Conservation (phyloP, 371 early-diverging fungal genomes). For the Dipsacomyces acuminosporus region DNA sequence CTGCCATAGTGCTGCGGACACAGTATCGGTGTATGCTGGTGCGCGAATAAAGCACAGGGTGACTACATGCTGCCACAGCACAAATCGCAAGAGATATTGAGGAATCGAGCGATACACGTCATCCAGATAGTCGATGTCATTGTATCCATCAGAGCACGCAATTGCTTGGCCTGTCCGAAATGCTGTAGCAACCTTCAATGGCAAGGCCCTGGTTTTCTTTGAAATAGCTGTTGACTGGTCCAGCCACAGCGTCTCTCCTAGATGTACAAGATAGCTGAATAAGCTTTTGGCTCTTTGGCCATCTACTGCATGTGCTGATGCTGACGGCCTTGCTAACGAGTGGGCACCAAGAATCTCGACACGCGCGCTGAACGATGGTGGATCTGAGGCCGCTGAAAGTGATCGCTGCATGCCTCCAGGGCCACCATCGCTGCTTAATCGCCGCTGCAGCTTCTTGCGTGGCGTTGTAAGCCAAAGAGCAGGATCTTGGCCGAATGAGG, state of each 20-base stretch:
- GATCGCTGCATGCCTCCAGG: too few relatives aligned
- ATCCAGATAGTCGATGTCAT: constrained; percentile 36
- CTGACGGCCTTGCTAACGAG: too few relatives aligned
- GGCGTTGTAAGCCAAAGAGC: constrained; percentile 43
- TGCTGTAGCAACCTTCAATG: constrained; percentile 17
- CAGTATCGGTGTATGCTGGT: constrained; percentile 32
- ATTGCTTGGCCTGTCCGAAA: constrained; percentile 36
- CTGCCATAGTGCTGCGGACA: constrained; percentile 35
- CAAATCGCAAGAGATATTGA: constrained; percentile 23
- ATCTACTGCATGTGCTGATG: constrained; percentile 6
- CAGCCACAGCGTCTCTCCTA: constrained; percentile 41
- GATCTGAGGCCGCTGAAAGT: constrained; percentile 7
- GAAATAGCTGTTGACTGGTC: not conserved
- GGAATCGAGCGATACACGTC: constrained; percentile 29
- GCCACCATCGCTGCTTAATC: too few relatives aligned
- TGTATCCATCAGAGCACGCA: constrained; percentile 14
- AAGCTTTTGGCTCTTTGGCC: constrained; percentile 22
- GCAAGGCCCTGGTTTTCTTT: constrained; percentile 14
- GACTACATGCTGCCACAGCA: constrained; percentile 38
- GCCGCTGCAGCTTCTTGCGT: constrained; percentile 18
- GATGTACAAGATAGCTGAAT: constrained; percentile 17
- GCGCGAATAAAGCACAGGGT: constrained; percentile 32
- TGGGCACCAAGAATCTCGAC: constrained; percentile 25
- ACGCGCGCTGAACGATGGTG: constrained; percentile 28
- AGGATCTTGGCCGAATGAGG: constrained; percentile 22